Base-by-base conservation (phyloP, 1,284 basidiomycete species). In the Anthracocystis walkeri region DNA sequence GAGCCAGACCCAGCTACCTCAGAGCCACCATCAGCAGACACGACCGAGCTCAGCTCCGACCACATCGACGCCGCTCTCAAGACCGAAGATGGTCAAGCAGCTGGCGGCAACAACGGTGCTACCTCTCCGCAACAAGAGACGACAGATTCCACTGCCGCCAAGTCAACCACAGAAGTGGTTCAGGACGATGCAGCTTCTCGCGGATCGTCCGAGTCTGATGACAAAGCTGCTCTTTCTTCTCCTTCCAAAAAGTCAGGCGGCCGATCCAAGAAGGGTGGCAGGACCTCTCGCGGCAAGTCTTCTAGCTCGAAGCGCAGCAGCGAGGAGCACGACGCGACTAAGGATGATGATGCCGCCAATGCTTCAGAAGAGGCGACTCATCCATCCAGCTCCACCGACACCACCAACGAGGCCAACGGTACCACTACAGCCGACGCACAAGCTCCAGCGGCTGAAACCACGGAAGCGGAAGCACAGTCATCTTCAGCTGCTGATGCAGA, bases 201-300 rank as follows among this genome's bases (percentile, higher is more conserved):
- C 27, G 55, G 49, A 45, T 75, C 72, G 4, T 58, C 72, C 12
- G 72, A 65, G 27, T 63, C 66, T 14, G 66, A 70, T 38, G 73
- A 70, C 50, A 75, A 71, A 38, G 31, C 44, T 11, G 42, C 14
- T 54, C 48, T 42, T 16, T 51, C 63, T 8, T 69, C 66, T 3
- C 53, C 74, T 5, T 64, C 65, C 27, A 76, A 68, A 31, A 72
- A 63, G 45, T 35, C 58, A 4, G 25, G 58, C 11, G 54, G 51
- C 55, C 65, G 60, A 48, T 62, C 68, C 4, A 75, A 71, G 56
- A 75, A 71, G 48, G 63, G 59, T n/a, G 35, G 53, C 58, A 67
- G 61, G 27, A 59, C 0, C 41, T 75, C 66, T 8, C 66, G 65
- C 10, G 60, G 59, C 62, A 66, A 66, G 51, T 59, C 65, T 6